Conservation (phyloP, 495 filamentous ascomycete species). For the Hypoxylon trugodes region DNA sequence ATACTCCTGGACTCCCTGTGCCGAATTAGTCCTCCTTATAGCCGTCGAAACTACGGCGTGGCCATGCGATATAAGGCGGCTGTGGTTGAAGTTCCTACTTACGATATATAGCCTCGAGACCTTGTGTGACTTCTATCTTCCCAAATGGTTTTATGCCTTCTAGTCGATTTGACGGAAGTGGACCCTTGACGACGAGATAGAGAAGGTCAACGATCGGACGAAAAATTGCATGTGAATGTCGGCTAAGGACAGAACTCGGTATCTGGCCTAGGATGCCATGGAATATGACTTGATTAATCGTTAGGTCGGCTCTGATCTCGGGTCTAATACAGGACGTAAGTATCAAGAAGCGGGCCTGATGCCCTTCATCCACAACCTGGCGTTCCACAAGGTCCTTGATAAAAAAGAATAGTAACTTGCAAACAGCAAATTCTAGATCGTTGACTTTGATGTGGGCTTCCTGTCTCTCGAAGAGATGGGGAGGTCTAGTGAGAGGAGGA, state of each 20-base stretch:
- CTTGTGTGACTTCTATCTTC: not conserved
- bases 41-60: no score
- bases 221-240: no score
- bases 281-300: not conserved
- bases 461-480: not conserved
- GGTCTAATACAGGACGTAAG: not conserved
- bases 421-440: not conserved
- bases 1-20: not conserved
- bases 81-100: conserved; percentile 1
- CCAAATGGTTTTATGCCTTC: no score
- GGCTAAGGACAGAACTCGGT: no score
- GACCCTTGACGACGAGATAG: no score
- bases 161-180: no score
- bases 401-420: not conserved
- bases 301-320: not conserved
- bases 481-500: not conserved
- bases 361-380: not conserved
- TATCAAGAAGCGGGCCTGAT: not conserved
- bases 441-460: not conserved
- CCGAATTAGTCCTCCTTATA: no score
- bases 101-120: not conserved
- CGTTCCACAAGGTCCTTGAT: not conserved
- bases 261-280: not conserved
- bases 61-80: no score
- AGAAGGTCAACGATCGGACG: no score